A percentile compares a stretch with the other conserved stretches of the same genome.
Evolutionary conservation across 73 alveolate genomes (phyloP).

Genomic region (Breviolum minutum): DNA sequence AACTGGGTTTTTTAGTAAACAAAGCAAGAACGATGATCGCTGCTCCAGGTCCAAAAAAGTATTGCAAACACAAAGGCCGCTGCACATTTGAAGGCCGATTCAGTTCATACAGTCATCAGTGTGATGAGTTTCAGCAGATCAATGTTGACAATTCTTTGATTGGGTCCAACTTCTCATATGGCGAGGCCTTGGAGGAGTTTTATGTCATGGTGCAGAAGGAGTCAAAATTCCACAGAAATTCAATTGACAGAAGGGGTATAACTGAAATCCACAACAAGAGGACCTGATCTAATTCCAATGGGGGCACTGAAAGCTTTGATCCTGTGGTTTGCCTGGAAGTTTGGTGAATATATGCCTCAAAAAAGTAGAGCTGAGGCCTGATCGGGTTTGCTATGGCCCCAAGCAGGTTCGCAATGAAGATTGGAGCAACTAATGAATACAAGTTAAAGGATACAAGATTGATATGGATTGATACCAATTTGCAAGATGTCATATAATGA

Average conservation of each 20-base stretch:
- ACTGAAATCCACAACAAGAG: neutral
- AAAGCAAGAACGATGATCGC: neutral
- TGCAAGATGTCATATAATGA: too few species aligned
- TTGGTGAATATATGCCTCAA: too few species aligned
- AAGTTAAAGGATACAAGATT: neutral
- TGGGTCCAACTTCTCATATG: neutral
- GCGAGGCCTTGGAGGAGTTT: slow-evolving; percentile 97
- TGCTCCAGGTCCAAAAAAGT: slow-evolving; percentile 96
- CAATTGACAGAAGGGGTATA: neutral
- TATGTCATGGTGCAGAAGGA: slow-evolving; percentile 97
- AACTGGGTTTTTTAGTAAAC: too few species aligned
- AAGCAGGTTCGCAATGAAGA: slow-evolving; percentile 66
- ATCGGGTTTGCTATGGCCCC: slow-evolving; percentile 97
- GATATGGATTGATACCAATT: too few species aligned
- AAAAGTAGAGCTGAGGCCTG: slow-evolving; percentile 89
- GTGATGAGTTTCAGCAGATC: neutral
- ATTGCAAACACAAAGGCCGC: slow-evolving; percentile 97
- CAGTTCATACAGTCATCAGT: neutral
- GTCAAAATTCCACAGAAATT: neutral
- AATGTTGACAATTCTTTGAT: neutral
- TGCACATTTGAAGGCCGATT: slow-evolving; percentile 96
- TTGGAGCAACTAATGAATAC: too few species aligned
- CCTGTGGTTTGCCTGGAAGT: too few species aligned
- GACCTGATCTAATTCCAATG: too few species aligned
- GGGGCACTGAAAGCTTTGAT: neutral